Evolutionary conservation across 768 basidiomycete species (phyloP), one percentile per base, ranked within the genome.

Genomic region (Erythrobasidium yunnanense): DNA sequence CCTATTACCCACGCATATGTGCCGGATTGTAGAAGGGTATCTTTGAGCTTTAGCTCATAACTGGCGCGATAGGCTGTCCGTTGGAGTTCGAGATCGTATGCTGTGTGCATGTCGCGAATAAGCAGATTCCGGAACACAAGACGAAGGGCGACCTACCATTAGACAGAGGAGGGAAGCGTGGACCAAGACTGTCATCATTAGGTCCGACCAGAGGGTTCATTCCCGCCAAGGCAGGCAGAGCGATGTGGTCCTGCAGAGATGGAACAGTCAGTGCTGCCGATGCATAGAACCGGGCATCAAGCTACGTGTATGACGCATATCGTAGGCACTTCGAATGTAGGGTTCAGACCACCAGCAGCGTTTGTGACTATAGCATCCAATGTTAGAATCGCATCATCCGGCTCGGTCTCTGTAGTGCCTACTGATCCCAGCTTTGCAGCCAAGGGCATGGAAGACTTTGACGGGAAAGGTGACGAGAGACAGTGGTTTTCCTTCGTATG

Each of bases 1-100:
- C 90, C 90, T 30, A 60, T 65, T 17, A 92, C 90, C 87, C 88
- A 92, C 0, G 88, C 88, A 70, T 92, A 92, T 1, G 82, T 83
- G 0, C 90, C 90, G 74, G 91, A 90, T 1, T 82, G 83, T 13
- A 91, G 78, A 1, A 84, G 84, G 27, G 78, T 77, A 2, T 77
- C 75, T 2, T 77, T 75, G 5, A 89, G 74, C 1, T 78, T 75
- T 34, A 91, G 81, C 23, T 81, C 74, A 70, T 85, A 80, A 0
- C 87, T 83, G 0, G 88, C 84, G 20, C 83, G 80, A 77, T 90
- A 91, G 0, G 82, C 82, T 13, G 84, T 77, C 2, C 83, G 83
- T n/a, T 88, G 83, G 20, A 92, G 79, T 1, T 77, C 71, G 22
- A 82, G 79, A 0, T 87, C 87, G 76, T 92, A 90, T 0, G 89